These are phyloP conservation scores for Millerago galiae DNA, from an alignment of 805 yeast genomes.

Conservation along the genomic window DNA sequence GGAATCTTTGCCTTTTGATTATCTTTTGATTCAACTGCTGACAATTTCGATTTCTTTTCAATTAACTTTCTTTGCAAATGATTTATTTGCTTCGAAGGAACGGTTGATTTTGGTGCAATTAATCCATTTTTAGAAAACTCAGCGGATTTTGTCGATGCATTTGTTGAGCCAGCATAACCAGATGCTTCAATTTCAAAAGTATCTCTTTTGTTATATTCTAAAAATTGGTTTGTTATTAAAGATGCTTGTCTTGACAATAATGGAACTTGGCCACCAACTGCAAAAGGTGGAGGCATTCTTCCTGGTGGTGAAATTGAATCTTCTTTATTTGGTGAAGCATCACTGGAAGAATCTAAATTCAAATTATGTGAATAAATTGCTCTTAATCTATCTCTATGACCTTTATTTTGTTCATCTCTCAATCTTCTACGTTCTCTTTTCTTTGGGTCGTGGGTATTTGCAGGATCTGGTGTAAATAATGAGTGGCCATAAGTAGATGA, in stretches of 20 bases:
- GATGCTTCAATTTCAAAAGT: conserved; percentile 57
- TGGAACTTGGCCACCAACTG: conserved; percentile 1
- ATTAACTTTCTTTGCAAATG: conserved; percentile 39
- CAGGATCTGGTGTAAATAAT: conserved; percentile 65
- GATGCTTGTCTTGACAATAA: conserved; percentile 18
- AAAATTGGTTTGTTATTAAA: conserved; percentile 11
- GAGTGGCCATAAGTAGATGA: conserved; percentile 63
- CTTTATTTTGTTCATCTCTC: conserved; percentile 27
- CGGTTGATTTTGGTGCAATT: conserved; percentile 54
- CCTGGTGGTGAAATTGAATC: not conserved
- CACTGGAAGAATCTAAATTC: conserved; percentile 1
- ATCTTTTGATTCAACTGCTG: conserved; percentile 9
- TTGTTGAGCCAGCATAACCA: conserved; percentile 44
- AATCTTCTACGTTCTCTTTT: conserved; percentile 28
- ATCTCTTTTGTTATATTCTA: conserved; percentile 20
- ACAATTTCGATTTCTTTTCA: conserved; percentile 14
- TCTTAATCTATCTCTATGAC: conserved; percentile 32
- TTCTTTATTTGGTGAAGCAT: conserved; percentile 1
- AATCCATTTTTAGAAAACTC: conserved; percentile 46
- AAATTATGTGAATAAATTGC: conserved; percentile 11
- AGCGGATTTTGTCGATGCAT: conserved; percentile 21
- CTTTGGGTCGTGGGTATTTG: conserved; percentile 33
- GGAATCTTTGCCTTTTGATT: conserved; percentile 30
- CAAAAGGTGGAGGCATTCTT: conserved; percentile 18
- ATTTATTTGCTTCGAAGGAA: conserved; percentile 45